Evolutionary conservation across 192 early-diverging fungal genomes (phyloP).

Genomic region (Linnemannia schmuckeri): DNA sequence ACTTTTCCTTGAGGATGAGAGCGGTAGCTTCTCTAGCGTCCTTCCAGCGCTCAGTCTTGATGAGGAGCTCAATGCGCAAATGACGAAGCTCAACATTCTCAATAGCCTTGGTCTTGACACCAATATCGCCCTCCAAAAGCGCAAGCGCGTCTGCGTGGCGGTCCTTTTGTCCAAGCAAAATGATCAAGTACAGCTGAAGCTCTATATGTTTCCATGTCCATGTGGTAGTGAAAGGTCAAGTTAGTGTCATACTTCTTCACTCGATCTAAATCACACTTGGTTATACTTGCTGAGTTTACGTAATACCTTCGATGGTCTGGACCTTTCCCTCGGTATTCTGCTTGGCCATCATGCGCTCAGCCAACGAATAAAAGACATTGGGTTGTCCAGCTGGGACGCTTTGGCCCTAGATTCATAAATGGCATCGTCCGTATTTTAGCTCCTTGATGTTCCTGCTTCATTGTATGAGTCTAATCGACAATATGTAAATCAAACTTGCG

Average conservation of each 20-base stretch:
- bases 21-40: constrained; percentile 60
- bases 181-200: constrained; percentile 80
- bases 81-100: constrained; percentile 82
- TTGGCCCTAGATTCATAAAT: constrained; percentile 49
- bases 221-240: background rate
- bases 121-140: constrained; percentile 72
- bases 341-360: constrained; percentile 89
- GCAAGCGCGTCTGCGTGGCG: constrained; percentile 76
- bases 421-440: background rate
- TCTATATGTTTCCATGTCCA: constrained; percentile 56
- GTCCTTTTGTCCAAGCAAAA: constrained; percentile 75
- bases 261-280: background rate
- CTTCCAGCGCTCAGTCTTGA: constrained; percentile 63
- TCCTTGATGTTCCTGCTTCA: background rate
- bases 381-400: constrained; percentile 44
- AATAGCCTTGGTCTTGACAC: constrained; percentile 66
- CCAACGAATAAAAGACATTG: constrained; percentile 73
- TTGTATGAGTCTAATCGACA: background rate
- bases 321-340: constrained; percentile 76
- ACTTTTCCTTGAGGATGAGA: constrained; percentile 55
- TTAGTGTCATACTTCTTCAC: constrained; percentile 3
- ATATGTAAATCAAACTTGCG: background rate
- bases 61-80: constrained; percentile 66
- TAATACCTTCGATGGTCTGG: constrained; percentile 77
- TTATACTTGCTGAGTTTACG: background rate